Evolutionary conservation across 2,329 filamentous ascomycete species (phyloP), one percentile per base, ranked within the genome.

Genomic region (Aaosphaeria arxii): DNA sequence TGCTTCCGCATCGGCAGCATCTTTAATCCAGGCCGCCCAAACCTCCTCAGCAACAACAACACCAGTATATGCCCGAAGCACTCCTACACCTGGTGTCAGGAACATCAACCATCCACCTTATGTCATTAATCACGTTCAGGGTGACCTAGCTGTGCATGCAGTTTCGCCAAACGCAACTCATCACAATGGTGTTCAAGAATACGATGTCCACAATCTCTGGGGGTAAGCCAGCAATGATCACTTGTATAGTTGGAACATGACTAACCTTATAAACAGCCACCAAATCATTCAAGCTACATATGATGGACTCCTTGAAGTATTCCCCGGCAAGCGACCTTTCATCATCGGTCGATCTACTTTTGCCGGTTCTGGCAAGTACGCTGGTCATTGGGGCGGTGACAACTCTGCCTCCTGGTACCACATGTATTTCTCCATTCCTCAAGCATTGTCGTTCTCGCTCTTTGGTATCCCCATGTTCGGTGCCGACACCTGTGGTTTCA

Each of bases 321-420:
- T 83, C 50, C 83, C 86, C 0, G 76, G 73, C 11, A 87, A 88
- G 66, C 83, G 90, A 0, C 90, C 90, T 0, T 89, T 95, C 70
- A 87, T 95, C 62, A 90, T 95, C 59, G 88, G 87, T 0, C 84
- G 90, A 11, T 89, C 86, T 36, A 94, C 89, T 1, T 94, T 92
- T 61, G 79, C 88, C 7, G 89, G 89, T 3, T 83, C 83, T 0
- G 89, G 90, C 1, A 83, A 82, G 64, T 87, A 81, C 73, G 85
- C 88, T 1, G 89, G 88, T 1, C 89, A 94, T 69, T 95, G 89
- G 89, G 88, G 88, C 30, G 88, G 69, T 30, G 74, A 92, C 66
- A 91, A 91, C 61, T 72, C 75, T 13, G 86, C 84, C 3, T 78
- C 81, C 11, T 92, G 86, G 82, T 77, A 79, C 0, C 87, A 84